These are phyloP conservation scores for Geotrichum histeridarum DNA, from an alignment of 1,139 yeast species.

Conservation along the genomic window DNA sequence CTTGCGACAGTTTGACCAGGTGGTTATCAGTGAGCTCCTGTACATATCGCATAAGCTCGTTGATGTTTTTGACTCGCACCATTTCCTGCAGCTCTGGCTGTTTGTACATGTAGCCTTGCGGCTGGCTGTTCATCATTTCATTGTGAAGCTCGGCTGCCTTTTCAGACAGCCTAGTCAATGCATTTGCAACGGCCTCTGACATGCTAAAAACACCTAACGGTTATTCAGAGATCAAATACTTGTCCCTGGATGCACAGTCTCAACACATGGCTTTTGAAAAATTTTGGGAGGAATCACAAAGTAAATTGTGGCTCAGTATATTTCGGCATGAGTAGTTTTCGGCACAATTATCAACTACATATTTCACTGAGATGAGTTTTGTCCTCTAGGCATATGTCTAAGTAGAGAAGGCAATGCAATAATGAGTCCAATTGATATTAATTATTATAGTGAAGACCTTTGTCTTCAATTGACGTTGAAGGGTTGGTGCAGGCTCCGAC, in stretches of 20 bases:
- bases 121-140: conserved; percentile 46
- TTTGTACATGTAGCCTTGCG: conserved; percentile 47
- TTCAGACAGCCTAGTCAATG: conserved; percentile 31
- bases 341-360: no score
- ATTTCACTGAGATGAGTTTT: no score
- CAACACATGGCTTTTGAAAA: not conserved
- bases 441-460: no score
- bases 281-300: not conserved
- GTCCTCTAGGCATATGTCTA: no score
- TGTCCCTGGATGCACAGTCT: no score
- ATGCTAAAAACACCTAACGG: not conserved
- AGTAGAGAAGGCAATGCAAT: no score
- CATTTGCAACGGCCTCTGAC: not conserved
- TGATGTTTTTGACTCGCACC: conserved; percentile 20
- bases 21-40: conserved; percentile 40
- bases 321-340: not conserved
- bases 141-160: conserved; percentile 54
- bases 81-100: conserved; percentile 55
- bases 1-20: conserved; percentile 61
- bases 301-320: not conserved
- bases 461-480: no score
- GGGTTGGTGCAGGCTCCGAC: no score
- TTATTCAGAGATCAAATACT: not conserved
- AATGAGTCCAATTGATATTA: no score
- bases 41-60: conserved; percentile 25